Percentiles rank a stretch among this genome's conserved stretches.
phyloP scores from a whole-genome alignment of 2,329 filamentous ascomycete genomes.

The Trichoderma sp. region DNA sequence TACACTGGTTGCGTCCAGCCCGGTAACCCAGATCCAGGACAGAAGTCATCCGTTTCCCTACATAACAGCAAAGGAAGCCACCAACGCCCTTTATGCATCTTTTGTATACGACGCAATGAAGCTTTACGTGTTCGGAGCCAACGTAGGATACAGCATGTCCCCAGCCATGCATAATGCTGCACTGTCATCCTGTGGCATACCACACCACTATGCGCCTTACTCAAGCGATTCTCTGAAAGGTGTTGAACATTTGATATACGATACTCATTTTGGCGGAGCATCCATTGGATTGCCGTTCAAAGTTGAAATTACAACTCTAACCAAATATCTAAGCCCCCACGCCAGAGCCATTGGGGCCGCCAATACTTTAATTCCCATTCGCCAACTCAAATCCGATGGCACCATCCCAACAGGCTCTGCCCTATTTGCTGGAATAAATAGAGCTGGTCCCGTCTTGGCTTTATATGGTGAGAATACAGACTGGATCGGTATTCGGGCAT shows the following conservation, averaged over 20 bases:
- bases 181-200: conserved; percentile 14
- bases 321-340: conserved; percentile 18
- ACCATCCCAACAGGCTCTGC: conserved; percentile 67
- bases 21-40: background rate
- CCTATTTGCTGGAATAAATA: conserved; percentile 73
- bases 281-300: conserved; percentile 21
- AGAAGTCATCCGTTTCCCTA: conserved; percentile 1
- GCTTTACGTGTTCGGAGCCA: conserved; percentile 20
- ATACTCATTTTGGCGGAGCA: conserved; percentile 17
- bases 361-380: conserved; percentile 22
- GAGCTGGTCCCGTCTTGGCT: conserved; percentile 38
- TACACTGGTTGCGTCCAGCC: conserved; percentile 8
- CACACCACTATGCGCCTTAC: conserved; percentile 13
- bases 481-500: conserved; percentile 21
- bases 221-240: conserved; percentile 7
- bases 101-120: conserved; percentile 22
- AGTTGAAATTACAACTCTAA: conserved; percentile 14
- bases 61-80: conserved; percentile 20
- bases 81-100: conserved; percentile 18
- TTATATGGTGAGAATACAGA: conserved; percentile 19
- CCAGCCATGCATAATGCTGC: conserved; percentile 25
- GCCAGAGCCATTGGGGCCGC: conserved; percentile 23
- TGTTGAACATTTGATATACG: conserved; percentile 14
- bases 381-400: conserved; percentile 10
- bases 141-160: conserved; percentile 24